phyloP scores from a whole-genome alignment of 805 yeast genomes.

The Isabelozyma rhagii region DNA sequence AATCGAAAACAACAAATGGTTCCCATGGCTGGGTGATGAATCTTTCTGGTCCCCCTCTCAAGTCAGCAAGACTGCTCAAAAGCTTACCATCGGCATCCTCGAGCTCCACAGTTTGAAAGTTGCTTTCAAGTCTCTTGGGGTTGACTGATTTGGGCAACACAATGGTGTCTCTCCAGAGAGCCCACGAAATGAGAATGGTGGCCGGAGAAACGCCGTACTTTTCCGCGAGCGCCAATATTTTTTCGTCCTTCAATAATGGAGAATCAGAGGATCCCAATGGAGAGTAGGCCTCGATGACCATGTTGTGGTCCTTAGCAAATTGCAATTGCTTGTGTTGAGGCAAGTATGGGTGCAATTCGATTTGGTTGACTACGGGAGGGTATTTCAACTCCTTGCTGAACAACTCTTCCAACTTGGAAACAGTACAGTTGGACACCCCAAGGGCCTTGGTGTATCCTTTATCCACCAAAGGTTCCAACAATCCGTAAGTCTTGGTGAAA shows the following conservation, averaged over 20 bases:
- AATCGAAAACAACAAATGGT: constrained; percentile 26
- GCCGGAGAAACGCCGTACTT: constrained; percentile 45
- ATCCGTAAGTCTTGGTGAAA: constrained; percentile 52
- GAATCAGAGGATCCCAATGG: constrained; percentile 67
- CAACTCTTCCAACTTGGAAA: constrained; percentile 40
- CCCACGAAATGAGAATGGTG: constrained; percentile 57
- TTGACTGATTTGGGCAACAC: constrained; percentile 40
- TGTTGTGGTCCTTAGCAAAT: constrained; percentile 33
- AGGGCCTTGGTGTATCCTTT: constrained; percentile 59
- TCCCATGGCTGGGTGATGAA: constrained; percentile 34
- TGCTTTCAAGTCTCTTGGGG: constrained; percentile 25
- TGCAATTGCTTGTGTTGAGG: constrained; percentile 52
- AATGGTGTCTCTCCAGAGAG: constrained; percentile 51
- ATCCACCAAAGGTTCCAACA: constrained; percentile 55
- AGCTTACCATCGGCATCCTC: constrained; percentile 32
- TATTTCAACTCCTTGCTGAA: constrained; percentile 47
- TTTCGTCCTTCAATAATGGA: constrained; percentile 46
- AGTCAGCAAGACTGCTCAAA: constrained; percentile 22
- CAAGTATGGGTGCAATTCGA: constrained; percentile 58
- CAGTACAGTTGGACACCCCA: constrained; percentile 75
- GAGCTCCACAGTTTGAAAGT: constrained; percentile 31
- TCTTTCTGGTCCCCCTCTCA: constrained; percentile 26
- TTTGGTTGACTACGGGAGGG: constrained; percentile 70
- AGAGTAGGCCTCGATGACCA: constrained; percentile 66
- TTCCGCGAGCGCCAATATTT: constrained; percentile 42